These are phyloP conservation scores for peach (Prunus persica) DNA, from an alignment of 306 rosid species.

Conservation along the genomic window Prunus_persica_NCBIv2 NC_034010.1:25215001-25215500, in stretches of 20 bases:
- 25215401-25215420: constrained; percentile 99
- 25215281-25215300: constrained; percentile 82
- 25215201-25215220: not conserved
- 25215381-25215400: constrained; percentile 99
- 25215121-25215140: constrained; percentile 26
- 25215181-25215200: not conserved
- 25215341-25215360: constrained; percentile 97
- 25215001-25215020: constrained; percentile 15
- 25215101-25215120: constrained; percentile 66
- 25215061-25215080: constrained; percentile 38
- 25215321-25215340: constrained; percentile 71
- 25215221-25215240: constrained; percentile 6
- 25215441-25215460: constrained; percentile 85
- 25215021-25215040: constrained; percentile 24
- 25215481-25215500: constrained; percentile 57
- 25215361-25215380: constrained; percentile 99
- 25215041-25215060: constrained; percentile 28
- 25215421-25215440: constrained; percentile 94
- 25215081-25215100: constrained; percentile 41
- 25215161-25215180: not conserved
- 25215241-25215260: constrained; percentile 77
- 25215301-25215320: constrained; percentile 82
- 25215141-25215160: constrained; percentile 22
- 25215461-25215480: constrained; percentile 51
- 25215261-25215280: constrained; percentile 70